A percentile compares a stretch with the other conserved stretches of the same genome.
Conservation (phyloP, 176 grass and related monocot genomes). For the Thalia dealbata region DNA sequence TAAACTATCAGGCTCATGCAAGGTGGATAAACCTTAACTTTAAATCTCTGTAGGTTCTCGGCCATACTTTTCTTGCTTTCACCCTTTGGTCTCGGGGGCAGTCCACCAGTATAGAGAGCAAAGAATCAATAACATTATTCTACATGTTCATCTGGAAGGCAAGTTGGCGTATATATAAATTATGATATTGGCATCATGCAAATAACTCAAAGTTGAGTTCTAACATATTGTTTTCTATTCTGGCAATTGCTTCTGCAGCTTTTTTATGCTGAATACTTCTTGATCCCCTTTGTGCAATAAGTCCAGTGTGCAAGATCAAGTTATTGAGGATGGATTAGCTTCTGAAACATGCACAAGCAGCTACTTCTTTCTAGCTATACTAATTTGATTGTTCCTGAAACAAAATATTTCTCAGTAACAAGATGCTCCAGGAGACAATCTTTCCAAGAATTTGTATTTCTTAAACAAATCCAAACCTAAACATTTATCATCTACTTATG, state of each 20-base stretch:
- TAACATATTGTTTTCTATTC: too few relatives aligned
- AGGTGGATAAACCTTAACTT: too few relatives aligned
- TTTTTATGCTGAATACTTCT: constrained; percentile 1
- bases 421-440: too few relatives aligned
- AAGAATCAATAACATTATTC: constrained; percentile 41
- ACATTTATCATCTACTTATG: too few relatives aligned
- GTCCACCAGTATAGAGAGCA: constrained; percentile 28
- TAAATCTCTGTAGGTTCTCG: constrained; percentile 28
- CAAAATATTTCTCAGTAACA: too few relatives aligned
- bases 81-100: constrained; percentile 36
- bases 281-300: not conserved
- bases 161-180: not conserved
- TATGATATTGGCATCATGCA: too few relatives aligned
- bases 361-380: too few relatives aligned
- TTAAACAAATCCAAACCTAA: too few relatives aligned
- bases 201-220: too few relatives aligned
- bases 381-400: too few relatives aligned
- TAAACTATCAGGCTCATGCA: too few relatives aligned
- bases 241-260: not conserved
- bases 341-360: not conserved
- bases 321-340: not conserved
- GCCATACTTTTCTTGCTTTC: constrained; percentile 51
- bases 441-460: too few relatives aligned
- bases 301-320: not conserved
- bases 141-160: constrained; percentile 99